Evolutionary conservation across 257 asterid species (phyloP).

Genomic region (Asclepias syriaca): DNA sequence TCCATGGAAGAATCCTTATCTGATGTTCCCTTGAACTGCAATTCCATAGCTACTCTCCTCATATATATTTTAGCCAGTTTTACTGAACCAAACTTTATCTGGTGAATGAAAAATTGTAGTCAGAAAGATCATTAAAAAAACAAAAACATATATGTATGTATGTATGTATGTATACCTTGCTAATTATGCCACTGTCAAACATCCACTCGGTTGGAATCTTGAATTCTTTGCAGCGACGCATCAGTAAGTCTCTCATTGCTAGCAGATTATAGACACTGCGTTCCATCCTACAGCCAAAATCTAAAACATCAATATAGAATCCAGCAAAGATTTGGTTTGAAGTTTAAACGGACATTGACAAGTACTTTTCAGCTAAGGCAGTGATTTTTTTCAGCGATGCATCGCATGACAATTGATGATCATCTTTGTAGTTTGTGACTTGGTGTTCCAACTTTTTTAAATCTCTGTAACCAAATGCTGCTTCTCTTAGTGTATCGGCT

Average conservation of each 20-base stretch:
- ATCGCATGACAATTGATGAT: constrained; percentile 66
- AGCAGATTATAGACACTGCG: constrained; percentile 60
- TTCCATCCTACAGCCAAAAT: constrained; percentile 53
- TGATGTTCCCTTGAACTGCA: constrained; percentile 60
- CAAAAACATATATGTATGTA: background rate
- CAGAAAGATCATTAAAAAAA: background rate
- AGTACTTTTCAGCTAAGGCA: constrained; percentile 74
- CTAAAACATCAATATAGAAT: background rate
- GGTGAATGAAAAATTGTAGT: constrained; percentile 12
- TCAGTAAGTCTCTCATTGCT: constrained; percentile 66
- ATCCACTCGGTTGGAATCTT: constrained; percentile 83
- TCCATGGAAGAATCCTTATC: constrained; percentile 87
- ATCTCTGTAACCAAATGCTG: constrained; percentile 83
- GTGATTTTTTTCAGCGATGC: constrained; percentile 66
- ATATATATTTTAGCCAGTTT: constrained; percentile 80
- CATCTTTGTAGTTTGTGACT: constrained; percentile 53
- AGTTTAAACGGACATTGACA: no score
- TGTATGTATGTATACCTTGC: constrained; percentile 48
- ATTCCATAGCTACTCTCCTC: constrained; percentile 85
- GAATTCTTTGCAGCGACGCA: constrained; percentile 71
- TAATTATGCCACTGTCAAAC: constrained; percentile 72
- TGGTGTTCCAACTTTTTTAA: constrained; percentile 71
- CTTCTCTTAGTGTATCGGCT: constrained; percentile 84
- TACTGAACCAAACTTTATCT: constrained; percentile 83
- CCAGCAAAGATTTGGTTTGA: background rate